Base-by-base conservation (phyloP, 2,329 filamentous ascomycete genomes). In the Fusarium lyarnte region DNA sequence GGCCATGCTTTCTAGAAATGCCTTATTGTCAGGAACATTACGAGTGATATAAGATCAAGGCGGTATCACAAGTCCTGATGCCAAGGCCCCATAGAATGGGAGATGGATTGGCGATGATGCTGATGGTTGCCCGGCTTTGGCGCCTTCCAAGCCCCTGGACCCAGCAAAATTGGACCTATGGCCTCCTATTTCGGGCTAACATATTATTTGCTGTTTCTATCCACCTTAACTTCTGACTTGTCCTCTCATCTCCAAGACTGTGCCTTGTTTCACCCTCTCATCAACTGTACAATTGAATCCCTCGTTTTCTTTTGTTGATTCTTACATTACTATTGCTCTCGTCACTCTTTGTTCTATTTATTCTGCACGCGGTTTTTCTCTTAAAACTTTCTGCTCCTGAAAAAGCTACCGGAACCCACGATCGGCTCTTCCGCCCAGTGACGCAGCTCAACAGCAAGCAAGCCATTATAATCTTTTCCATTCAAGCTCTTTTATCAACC, bases 181-280 rank as follows among this genome's bases (percentile, higher is more conserved):
- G 65, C 55, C 69, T 47, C 66, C 69, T 65, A 72, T 74, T 76
- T 70, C 62, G 52, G 38, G 62, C 47, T 66, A 51, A 38, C 42
- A 36, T 74, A 71, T 74, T 70, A 65, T 59, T 63, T 68, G 67
- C 70, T 66, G 47, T 49, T 47, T 42, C 58, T 55, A 33, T 64
- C 49, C 61, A 65, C 43, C 49, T 42, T 66, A 41, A 45, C 39
- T 62, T 67, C 73, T 76, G 73, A 74, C 68, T 67, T 76, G 74
- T 77, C 73, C 74, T 76, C 73, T 76, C 73, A 72, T 77, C 73
- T 76, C 60, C 51, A 39, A 68, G 31, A 38, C 39, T 63, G 58
- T 70, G 31, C 49, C 64, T 66, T 75, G 73, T 75, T 74, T 76
- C 65, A 74, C 60, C 31, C 54, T 66, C 53, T 29, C 60, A 61